These are phyloP conservation scores for Delonix regia DNA, from an alignment of 306 rosid species.

Conservation along the genomic window DNA sequence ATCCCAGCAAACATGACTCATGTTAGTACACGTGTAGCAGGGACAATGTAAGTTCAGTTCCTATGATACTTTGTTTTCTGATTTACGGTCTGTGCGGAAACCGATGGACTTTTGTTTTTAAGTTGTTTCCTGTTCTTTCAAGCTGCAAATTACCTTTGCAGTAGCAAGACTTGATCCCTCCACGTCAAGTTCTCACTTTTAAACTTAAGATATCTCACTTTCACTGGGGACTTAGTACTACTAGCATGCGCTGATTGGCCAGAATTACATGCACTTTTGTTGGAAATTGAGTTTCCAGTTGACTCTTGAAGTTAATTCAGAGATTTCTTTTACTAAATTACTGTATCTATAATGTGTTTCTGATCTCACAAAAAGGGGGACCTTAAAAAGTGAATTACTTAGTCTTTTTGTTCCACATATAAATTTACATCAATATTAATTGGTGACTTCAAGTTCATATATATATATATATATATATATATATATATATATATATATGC, in stretches of 20 bases:
- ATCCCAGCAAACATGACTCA: constrained; percentile 84
- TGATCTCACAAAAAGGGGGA: background rate
- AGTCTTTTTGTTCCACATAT: background rate
- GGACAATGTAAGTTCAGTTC: constrained; percentile 74
- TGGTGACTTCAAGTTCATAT: background rate
- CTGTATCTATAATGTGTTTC: background rate
- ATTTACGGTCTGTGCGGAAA: constrained; percentile 21
- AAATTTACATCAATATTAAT: background rate
- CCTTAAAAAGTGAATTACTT: background rate
- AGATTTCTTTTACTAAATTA: background rate
- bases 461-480: background rate
- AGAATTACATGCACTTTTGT: constrained; percentile 1
- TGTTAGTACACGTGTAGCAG: constrained; percentile 98
- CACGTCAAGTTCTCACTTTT: constrained; percentile 1
- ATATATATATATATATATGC: background rate
- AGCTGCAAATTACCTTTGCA: background rate
- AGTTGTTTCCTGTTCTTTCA: background rate
- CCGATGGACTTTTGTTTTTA: constrained; percentile 4
- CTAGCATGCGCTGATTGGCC: constrained; percentile 6
- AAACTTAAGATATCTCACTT: background rate
- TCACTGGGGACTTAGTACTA: background rate
- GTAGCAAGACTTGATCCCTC: constrained; percentile 7
- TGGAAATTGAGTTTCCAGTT: constrained; percentile 1
- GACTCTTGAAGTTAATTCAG: background rate
- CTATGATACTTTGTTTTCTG: background rate